phyloP scores from a whole-genome alignment of 2,329 filamentous ascomycete species.

The Calonectria leucothoes region DNA sequence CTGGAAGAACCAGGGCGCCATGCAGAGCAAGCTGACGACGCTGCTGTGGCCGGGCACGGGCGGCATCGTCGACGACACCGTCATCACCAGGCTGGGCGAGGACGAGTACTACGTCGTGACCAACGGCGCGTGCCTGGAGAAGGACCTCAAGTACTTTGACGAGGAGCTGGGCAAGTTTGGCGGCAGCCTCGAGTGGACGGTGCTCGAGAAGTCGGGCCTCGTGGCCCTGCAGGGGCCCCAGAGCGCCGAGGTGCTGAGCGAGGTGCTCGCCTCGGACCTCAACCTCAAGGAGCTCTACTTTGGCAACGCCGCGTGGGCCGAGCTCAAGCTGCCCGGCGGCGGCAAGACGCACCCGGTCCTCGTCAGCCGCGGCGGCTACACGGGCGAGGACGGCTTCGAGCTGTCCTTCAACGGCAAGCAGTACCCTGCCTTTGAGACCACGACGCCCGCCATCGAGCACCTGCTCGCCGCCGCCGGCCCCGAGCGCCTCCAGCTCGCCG shows the following conservation, averaged over 20 bases:
- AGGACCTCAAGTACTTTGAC: conserved; percentile 83
- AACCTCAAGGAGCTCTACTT: conserved; percentile 82
- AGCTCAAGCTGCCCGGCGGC: conserved; percentile 70
- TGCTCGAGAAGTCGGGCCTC: conserved; percentile 79
- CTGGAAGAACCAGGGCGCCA: conserved; percentile 70
- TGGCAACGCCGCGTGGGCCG: conserved; percentile 76
- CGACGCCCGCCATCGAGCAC: conserved; percentile 71
- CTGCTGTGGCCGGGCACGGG: conserved; percentile 84
- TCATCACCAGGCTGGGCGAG: conserved; percentile 83
- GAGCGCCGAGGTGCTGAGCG: conserved; percentile 75
- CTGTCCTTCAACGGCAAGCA: conserved; percentile 76
- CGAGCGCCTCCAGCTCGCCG: conserved; percentile 79
- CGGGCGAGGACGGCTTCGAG: conserved; percentile 98
- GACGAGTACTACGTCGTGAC: conserved; percentile 92
- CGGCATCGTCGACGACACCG: conserved; percentile 94
- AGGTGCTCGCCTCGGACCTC: conserved; percentile 65
- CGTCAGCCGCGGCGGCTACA: conserved; percentile 92
- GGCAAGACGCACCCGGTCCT: conserved; percentile 58
- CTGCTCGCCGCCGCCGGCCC: conserved; percentile 74
- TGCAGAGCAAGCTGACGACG: conserved; percentile 85
- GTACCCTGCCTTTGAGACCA: conserved; percentile 51
- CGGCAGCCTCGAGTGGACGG: conserved; percentile 72
- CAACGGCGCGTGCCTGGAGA: conserved; percentile 91
- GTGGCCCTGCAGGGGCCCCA: conserved; percentile 91
- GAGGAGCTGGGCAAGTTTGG: conserved; percentile 73